Base-by-base conservation (phyloP, 1,284 basidiomycete species). In the Cutaneotrichosporon sp. region DNA sequence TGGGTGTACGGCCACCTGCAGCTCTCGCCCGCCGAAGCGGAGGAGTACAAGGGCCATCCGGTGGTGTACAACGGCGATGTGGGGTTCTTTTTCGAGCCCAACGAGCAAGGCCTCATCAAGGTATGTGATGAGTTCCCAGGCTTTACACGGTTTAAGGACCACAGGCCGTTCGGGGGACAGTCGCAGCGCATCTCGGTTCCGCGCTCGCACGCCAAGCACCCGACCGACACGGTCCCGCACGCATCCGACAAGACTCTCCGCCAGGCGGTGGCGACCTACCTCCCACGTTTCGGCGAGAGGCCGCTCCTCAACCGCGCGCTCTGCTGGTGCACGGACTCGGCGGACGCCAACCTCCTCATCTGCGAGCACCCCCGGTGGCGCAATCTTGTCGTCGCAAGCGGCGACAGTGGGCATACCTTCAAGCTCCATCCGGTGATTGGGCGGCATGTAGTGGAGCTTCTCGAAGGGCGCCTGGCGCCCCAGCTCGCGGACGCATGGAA, bases 31-130 rank as follows among this genome's bases (percentile, higher is more conserved):
- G n/a, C n/a, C n/a, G n/a, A 29, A 29, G 29, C 29, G 29, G 29
- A 5, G 29, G 29, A 4, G 29, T 54, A 54, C 54, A 27, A 29
- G 38, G 42, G 18, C 9, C 43, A 24, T 25, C 54, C 54, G 4
- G 54, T 45, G 16, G 54, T 54, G 54, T 54, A 54, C 42, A 43
- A 54, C 18, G 54, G 38, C 54, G 54, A 42, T 16, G 47, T n/a
- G 9, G 58, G 52, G 33, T 59, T 59, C 58, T 49, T 53, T 43
- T 59, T 54, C 14, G 55, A 47, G 29, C 45, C 52, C 24, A 54
- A 59, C 33, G 58, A 43, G 25, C 24, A 36, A 3, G 54, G 54
- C 18, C 18, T 54, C 24, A 43, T 54, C 38, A 54, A 54, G 38
- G 42, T 54, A 8, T 54, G 54, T 25, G 38, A 54, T 25, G 54